A percentile compares a stretch with the other conserved stretches of the same genome.
Conservation (phyloP, 176 grass and related monocot species). For the Ensete glaucum region DNA sequence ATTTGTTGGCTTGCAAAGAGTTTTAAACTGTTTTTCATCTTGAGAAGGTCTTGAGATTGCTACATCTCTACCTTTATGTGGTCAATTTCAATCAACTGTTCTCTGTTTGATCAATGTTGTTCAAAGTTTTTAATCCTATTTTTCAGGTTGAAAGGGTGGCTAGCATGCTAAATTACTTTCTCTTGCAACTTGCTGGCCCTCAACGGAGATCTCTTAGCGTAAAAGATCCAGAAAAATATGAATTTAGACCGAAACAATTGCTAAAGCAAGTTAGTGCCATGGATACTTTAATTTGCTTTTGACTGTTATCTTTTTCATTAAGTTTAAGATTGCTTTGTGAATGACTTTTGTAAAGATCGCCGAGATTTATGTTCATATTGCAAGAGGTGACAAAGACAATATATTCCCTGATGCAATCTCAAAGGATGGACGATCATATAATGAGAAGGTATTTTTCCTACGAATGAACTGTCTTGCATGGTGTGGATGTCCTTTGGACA, state of each 20-base stretch:
- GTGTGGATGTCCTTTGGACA: background rate
- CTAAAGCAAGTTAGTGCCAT: conserved; percentile 63
- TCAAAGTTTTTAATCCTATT: conserved; percentile 6
- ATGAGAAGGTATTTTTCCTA: conserved; percentile 48
- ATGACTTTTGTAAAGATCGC: conserved; percentile 49
- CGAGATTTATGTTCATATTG: conserved; percentile 88
- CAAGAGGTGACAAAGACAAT: conserved; percentile 78
- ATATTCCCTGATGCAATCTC: conserved; percentile 86
- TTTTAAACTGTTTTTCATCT: background rate
- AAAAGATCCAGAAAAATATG: conserved; percentile 99
- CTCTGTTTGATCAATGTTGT: conserved; percentile 2
- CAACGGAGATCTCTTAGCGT: conserved; percentile 96
- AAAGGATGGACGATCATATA: conserved; percentile 87
- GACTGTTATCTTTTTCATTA: background rate
- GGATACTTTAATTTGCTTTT: conserved; percentile 4
- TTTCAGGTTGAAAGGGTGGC: conserved; percentile 93
- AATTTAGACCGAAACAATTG: conserved; percentile 86
- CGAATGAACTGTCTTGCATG: background rate
- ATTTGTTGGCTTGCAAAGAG: background rate
- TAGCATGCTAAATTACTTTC: conserved; percentile 97
- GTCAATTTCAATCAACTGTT: background rate
- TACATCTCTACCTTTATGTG: background rate
- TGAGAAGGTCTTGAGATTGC: background rate
- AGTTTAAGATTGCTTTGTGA: background rate
- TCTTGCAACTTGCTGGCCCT: conserved; percentile 93